phyloP scores from a whole-genome alignment of 1,284 basidiomycete species.

The Ustilago tritici region DNA sequence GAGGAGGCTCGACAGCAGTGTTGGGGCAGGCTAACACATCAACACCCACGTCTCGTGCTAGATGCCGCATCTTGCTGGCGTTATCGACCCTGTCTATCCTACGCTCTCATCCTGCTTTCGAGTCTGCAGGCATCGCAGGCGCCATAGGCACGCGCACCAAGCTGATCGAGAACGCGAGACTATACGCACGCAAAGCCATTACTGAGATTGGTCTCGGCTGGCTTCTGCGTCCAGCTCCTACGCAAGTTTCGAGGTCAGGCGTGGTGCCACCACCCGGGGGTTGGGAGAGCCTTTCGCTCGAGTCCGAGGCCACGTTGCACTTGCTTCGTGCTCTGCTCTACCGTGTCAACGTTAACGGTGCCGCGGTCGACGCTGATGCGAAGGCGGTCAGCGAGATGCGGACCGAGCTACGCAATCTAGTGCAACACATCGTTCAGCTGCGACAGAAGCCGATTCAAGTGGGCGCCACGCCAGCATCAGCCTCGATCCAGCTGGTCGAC shows the following conservation, averaged over 20 bases:
- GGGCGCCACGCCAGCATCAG: slow-evolving; percentile 11
- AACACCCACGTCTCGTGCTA: slow-evolving; percentile 49
- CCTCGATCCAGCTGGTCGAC: slow-evolving; percentile 20
- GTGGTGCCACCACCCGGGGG: slow-evolving; percentile 35
- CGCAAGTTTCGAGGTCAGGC: slow-evolving; percentile 9
- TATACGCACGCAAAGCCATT: slow-evolving; percentile 53
- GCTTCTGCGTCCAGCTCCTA: slow-evolving; percentile 35
- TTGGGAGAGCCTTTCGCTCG: slow-evolving; percentile 49
- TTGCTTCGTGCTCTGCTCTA: slow-evolving; percentile 37
- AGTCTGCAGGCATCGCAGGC: slow-evolving; percentile 29
- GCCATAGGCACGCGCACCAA: slow-evolving; percentile 39
- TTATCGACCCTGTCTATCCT: slow-evolving; percentile 45
- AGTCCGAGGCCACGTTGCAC: slow-evolving; percentile 33
- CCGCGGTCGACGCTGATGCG: slow-evolving; percentile 5
- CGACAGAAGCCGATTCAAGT: slow-evolving; percentile 28
- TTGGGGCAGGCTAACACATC: slow-evolving; percentile 52
- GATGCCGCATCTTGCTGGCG: slow-evolving; percentile 40
- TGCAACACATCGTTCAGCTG: slow-evolving; percentile 26
- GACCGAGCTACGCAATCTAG: slow-evolving; percentile 19
- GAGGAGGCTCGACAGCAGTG: slow-evolving; percentile 34
- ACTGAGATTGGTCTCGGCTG: slow-evolving; percentile 52
- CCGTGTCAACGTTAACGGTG: slow-evolving; percentile 15
- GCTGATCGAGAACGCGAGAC: slow-evolving; percentile 53
- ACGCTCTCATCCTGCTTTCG: slow-evolving; percentile 38
- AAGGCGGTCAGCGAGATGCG: slow-evolving; percentile 11